phyloP scores from a whole-genome alignment of 352 stramenopile genomes.

The Peronospora belbahrii region DNA sequence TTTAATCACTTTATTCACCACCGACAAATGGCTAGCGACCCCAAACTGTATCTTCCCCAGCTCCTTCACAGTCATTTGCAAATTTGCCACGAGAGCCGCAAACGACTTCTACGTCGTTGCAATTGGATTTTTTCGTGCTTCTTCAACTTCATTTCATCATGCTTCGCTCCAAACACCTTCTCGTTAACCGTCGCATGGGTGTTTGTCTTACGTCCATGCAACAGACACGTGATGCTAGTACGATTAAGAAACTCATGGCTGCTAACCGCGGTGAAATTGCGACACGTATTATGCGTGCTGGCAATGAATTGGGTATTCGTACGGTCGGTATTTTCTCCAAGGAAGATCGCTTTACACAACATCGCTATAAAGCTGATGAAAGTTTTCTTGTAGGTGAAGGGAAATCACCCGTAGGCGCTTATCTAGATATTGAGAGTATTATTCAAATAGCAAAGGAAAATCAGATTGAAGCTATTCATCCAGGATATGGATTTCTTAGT shows the following conservation, averaged over 20 bases:
- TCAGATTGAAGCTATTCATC: conserved; percentile 93
- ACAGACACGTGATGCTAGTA: conserved; percentile 48
- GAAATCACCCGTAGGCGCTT: conserved; percentile 91
- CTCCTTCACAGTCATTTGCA: conserved; percentile 20
- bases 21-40: conserved; percentile 1
- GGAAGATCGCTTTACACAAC: conserved; percentile 92
- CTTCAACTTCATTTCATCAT: conserved; percentile 11
- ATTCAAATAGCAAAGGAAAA: conserved; percentile 90
- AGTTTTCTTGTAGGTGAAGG: conserved; percentile 89
- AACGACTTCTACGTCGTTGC: neutral
- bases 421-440: conserved; percentile 93
- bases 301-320: conserved; percentile 88
- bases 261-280: conserved; percentile 98
- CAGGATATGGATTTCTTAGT: conserved; percentile 95
- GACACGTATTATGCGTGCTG: conserved; percentile 92
- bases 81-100: conserved; percentile 15
- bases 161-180: conserved; percentile 34
- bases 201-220: conserved; percentile 17
- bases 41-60: conserved; percentile 13
- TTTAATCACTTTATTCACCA: too few relatives aligned
- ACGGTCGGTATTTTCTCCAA: conserved; percentile 89
- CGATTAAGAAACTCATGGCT: conserved; percentile 94
- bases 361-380: conserved; percentile 96
- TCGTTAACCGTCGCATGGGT: conserved; percentile 15
- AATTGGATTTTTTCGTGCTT: conserved; percentile 9